phyloP scores from a whole-genome alignment of 768 basidiomycete genomes.

The Trametes cingulata region DNA sequence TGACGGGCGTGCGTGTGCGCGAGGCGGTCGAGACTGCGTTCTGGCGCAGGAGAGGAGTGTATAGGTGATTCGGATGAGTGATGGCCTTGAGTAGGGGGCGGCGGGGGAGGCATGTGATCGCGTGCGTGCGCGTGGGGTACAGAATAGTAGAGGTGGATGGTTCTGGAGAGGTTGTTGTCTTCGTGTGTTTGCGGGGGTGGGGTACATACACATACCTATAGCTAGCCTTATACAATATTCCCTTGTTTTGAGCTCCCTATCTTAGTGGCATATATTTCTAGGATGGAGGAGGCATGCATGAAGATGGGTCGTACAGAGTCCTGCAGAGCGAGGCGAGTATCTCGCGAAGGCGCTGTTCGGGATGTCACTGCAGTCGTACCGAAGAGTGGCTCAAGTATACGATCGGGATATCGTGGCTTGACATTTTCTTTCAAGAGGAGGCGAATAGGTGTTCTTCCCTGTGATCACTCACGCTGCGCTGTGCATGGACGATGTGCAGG shows the following conservation, averaged over 20 bases:
- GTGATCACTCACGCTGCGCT: too few species aligned
- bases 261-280: slow-evolving; percentile 3
- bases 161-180: not conserved
- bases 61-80: slow-evolving; percentile 1
- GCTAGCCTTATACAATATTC: slow-evolving; percentile 7
- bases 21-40: not conserved
- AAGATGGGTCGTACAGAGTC: too few species aligned
- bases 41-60: not conserved
- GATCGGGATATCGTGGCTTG: too few species aligned
- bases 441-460: too few species aligned
- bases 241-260: not conserved
- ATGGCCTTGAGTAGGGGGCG: not conserved
- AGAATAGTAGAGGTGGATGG: not conserved
- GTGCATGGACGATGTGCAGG: too few species aligned
- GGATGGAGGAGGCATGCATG: too few species aligned
- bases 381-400: too few species aligned
- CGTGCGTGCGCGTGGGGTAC: too few species aligned
- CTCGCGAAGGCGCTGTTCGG: too few species aligned
- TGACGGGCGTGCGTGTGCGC: not conserved
- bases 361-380: too few species aligned
- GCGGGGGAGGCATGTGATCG: not conserved
- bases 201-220: not conserved
- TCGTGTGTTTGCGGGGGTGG: not conserved
- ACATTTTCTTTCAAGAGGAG: too few species aligned
- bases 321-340: too few species aligned